phyloP scores from a whole-genome alignment of 148 eudicot species.

The Vaccinium vitisidaea region DNA sequence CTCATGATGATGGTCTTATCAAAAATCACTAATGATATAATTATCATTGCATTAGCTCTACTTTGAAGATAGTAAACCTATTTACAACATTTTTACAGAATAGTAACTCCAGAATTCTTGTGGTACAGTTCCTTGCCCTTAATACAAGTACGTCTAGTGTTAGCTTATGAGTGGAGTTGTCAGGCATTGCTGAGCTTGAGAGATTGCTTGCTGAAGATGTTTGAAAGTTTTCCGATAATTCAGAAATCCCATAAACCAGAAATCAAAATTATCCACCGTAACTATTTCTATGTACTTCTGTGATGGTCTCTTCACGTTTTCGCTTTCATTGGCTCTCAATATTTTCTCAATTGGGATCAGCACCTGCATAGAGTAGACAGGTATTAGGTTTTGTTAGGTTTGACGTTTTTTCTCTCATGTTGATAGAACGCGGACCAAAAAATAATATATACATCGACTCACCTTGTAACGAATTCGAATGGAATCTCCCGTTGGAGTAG shows the following conservation, averaged over 20 bases:
- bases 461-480: slow-evolving; percentile 50
- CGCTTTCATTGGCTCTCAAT: slow-evolving; percentile 25
- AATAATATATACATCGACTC: background rate
- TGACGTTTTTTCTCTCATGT: background rate
- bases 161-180: background rate
- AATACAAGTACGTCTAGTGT: background rate
- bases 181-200: background rate
- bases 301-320: slow-evolving; percentile 24
- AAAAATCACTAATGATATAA: background rate
- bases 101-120: background rate
- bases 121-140: background rate
- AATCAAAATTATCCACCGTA: slow-evolving; percentile 37
- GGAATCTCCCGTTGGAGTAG: slow-evolving; percentile 28
- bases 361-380: slow-evolving; percentile 2
- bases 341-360: slow-evolving; percentile 26
- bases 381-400: background rate
- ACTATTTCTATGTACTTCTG: slow-evolving; percentile 38
- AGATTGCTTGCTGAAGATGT: slow-evolving; percentile 24
- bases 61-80: background rate
- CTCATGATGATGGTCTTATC: background rate
- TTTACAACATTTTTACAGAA: background rate
- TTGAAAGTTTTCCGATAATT: slow-evolving; percentile 28
- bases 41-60: background rate
- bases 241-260: slow-evolving; percentile 47
- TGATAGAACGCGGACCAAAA: background rate